Evolutionary conservation across 2,329 filamentous ascomycete species (phyloP).

Genomic region (Exophiala viscosa): DNA sequence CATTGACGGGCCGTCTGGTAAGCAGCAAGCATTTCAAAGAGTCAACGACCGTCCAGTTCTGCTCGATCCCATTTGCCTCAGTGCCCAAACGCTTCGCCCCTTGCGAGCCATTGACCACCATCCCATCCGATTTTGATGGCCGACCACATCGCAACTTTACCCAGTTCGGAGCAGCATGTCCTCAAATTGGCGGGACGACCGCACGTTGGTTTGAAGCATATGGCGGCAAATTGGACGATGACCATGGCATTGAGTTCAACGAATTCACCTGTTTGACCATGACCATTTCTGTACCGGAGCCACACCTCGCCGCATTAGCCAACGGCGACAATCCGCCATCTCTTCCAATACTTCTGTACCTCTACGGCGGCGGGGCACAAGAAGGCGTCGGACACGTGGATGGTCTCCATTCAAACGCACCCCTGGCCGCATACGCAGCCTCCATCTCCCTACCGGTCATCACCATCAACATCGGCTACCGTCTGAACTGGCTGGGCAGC

Average conservation of each 20-base stretch:
- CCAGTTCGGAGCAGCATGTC: constrained; percentile 13
- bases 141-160: constrained; percentile 14
- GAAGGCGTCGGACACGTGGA: constrained; percentile 22
- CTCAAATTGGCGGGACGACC: constrained; percentile 9
- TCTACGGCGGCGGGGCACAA: constrained; percentile 18
- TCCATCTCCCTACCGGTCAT: constrained; percentile 22
- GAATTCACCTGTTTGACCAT: constrained; percentile 13
- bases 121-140: constrained; percentile 11
- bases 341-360: constrained; percentile 17
- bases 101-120: constrained; percentile 1
- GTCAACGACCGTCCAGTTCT: constrained; percentile 9
- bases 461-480: constrained; percentile 33
- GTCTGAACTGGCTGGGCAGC: constrained; percentile 35
- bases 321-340: not conserved
- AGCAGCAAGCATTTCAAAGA: constrained; percentile 1
- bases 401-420: constrained; percentile 13
- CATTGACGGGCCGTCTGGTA: constrained; percentile 9
- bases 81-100: constrained; percentile 14
- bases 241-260: constrained; percentile 1
- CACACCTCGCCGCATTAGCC: not conserved
- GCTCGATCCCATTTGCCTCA: constrained; percentile 12
- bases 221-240: constrained; percentile 11
- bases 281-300: constrained; percentile 14
- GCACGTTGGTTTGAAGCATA: constrained; percentile 6
- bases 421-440: constrained; percentile 9